Evolutionary conservation across 139 green algal genomes (phyloP).

Genomic region (Chlorella sp.): DNA sequence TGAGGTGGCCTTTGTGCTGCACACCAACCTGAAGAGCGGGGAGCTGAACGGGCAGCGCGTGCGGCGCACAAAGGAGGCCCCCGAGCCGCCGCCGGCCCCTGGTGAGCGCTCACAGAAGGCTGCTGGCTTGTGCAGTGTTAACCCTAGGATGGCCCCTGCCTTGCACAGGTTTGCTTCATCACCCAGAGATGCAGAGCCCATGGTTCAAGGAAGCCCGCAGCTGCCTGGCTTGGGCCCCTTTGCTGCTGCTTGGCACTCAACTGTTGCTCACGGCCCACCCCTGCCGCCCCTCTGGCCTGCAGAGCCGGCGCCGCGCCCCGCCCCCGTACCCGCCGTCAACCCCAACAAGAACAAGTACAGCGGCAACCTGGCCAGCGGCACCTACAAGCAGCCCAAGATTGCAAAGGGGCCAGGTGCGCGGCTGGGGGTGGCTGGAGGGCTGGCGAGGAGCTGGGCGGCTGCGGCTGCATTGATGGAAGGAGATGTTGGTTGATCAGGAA

Average conservation of each 20-base stretch:
- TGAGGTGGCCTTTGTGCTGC: constrained; percentile 49
- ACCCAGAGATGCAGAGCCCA: no score
- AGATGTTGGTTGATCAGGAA: no score
- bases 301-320: neutral
- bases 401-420: constrained; percentile 20
- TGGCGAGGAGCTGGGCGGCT: no score
- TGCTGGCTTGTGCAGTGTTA: no score
- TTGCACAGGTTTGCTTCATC: no score
- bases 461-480: no score
- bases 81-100: neutral
- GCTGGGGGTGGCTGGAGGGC: neutral
- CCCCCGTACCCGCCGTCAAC: constrained; percentile 25
- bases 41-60: constrained; percentile 43
- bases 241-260: no score
- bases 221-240: no score
- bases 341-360: constrained; percentile 28
- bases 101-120: neutral
- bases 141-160: no score
- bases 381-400: constrained; percentile 20
- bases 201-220: no score
- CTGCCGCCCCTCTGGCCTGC: no score
- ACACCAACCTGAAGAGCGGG: constrained; percentile 42
- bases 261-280: no score
- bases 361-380: constrained; percentile 26
- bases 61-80: constrained; percentile 32